Evolutionary conservation across 1,284 basidiomycete species (phyloP), one percentile per base, ranked within the genome.

Genomic region (Apiotrichum sp.): DNA sequence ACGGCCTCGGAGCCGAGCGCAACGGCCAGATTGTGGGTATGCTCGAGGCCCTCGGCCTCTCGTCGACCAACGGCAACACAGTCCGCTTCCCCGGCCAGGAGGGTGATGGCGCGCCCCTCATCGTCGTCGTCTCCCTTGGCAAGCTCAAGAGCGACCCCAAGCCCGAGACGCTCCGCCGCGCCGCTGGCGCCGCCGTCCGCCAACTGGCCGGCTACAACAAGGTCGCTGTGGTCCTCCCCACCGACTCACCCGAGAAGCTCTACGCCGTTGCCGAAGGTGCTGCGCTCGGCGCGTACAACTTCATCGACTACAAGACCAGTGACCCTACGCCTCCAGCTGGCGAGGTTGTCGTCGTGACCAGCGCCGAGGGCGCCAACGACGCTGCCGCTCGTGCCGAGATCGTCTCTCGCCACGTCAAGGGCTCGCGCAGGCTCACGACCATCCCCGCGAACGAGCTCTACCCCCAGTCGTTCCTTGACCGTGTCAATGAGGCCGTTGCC

Each of bases 11-110:
- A 42, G 0, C 39, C 52, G 5, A 14, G 43, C 29, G 29, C 43
- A 41, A 41, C 40, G 40, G 40, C 6, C 40, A 41, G 40, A 41
- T 41, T 14, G 40, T n/a, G 5, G 40, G 8, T 6, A 45, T 50
- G 58, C 59, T 61, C 35, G n/a, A 11, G 35, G 53, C 46, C 50
- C 56, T 57, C 22, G 59, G 59, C 36, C 53, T 50, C 51, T 56
- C 57, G 47, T 53, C 50, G 36, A 53, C 53, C 40, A 38, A 39
- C 1, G 35, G 35, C 35, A 22, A 53, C 0, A 10, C 47, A 16
- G 22, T 50, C n/a, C 32, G 53, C 5, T 14, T 61, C 7, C 53
- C 56, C 2, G 53, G 56, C 35, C 36, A 32, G 7, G 59, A 53
- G 9, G 45, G 39, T 8, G 58, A 56, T 48, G 29, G 43, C 6